Base-by-base conservation (phyloP, 2,329 filamentous ascomycete genomes). In the Aspergillus melleus region DNA sequence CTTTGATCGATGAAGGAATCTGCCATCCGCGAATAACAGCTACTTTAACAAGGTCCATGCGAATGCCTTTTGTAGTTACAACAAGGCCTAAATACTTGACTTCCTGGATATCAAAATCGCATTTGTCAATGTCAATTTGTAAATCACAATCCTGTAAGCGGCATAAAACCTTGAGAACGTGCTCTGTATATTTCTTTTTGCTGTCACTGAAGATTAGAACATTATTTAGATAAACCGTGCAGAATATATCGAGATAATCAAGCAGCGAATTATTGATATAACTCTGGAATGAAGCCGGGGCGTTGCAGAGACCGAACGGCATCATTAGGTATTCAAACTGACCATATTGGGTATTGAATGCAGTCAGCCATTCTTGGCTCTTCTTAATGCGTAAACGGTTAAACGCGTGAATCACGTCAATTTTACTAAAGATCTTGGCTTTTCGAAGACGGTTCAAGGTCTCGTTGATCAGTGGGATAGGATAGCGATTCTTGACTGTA, bases 281-380 rank as follows among this genome's bases (percentile, higher is more conserved):
- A 0, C 46, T 36, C 26, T 67, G 54, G 36, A 68, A 69, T 0
- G 58, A 65, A 2, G 59, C 52, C 19, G 59, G 61, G 1, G 56
- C 52, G 30, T 67, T 65, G 0, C 51, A 49, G 3, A 69, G 30
- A 3, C 71, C 55, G 64, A 75, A 74, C 1, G 61, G 62, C 53
- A 68, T 72, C 1, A 74, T 62, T 20, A 60, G n/a, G 30, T 69
- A 74, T 53, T 76, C 55, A 58, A 64, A 75, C 1, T 68, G 59
- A 14, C 66, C 59, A 54, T 66, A 73, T 29, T 57, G 30, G 2
- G 52, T 67, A 2, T 46, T 12, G 11, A 50, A 50, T 3, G 22
- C 47, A 14, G 47, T 50, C 6, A 50, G 20, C 47, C 6, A 50
- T 26, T 50, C 47, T 8, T 50, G 11, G 8, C 47, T 22, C 6